Percentiles rank a stretch among this genome's conserved stretches.
phyloP scores from a whole-genome alignment of 768 basidiomycete genomes.

The Lyophyllum atratum region DNA sequence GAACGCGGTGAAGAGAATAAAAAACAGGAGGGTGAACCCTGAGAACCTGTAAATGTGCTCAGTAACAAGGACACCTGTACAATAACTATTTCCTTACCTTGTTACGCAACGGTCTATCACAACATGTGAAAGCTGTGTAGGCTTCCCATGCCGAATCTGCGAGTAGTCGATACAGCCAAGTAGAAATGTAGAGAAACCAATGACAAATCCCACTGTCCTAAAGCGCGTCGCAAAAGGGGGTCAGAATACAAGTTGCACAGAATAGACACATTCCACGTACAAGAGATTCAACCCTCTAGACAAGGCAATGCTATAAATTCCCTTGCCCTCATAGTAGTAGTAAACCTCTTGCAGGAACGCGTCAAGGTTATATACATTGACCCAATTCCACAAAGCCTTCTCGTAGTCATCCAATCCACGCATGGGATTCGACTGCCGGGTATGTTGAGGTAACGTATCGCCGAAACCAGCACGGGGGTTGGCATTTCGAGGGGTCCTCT shows the following conservation, averaged over 20 bases:
- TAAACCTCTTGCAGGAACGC: slow-evolving; percentile 95
- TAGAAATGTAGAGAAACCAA: slow-evolving; percentile 96
- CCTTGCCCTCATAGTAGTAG: slow-evolving; percentile 94
- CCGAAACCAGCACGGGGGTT: slow-evolving; percentile 19
- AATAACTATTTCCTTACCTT: slow-evolving; percentile 50
- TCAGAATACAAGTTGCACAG: slow-evolving; percentile 11
- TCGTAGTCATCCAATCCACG: slow-evolving; percentile 83
- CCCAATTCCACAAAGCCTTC: slow-evolving; percentile 97
- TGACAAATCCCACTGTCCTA: slow-evolving; percentile 98
- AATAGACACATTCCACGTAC: slow-evolving; percentile 52
- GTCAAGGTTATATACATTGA: slow-evolving; percentile 97
- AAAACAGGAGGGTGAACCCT: slow-evolving; percentile 81
- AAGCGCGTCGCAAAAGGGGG: slow-evolving; percentile 24
- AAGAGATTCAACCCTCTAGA: slow-evolving; percentile 90
- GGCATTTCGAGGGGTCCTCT: slow-evolving; percentile 18
- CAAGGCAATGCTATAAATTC: slow-evolving; percentile 93
- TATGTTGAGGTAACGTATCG: slow-evolving; percentile 30
- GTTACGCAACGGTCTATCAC: slow-evolving; percentile 84
- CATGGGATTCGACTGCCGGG: slow-evolving; percentile 48
- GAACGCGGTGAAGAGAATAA: slow-evolving; percentile 82
- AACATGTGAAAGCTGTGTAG: slow-evolving; percentile 75
- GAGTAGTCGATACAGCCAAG: slow-evolving; percentile 94
- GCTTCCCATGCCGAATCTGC: slow-evolving; percentile 65
- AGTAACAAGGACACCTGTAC: background rate
- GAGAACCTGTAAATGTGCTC: slow-evolving; percentile 59